Percentiles rank a stretch among this genome's conserved stretches.
Evolutionary conservation across 2,329 filamentous ascomycete genomes (phyloP).

Genomic region (Elsinoe perseae): DNA sequence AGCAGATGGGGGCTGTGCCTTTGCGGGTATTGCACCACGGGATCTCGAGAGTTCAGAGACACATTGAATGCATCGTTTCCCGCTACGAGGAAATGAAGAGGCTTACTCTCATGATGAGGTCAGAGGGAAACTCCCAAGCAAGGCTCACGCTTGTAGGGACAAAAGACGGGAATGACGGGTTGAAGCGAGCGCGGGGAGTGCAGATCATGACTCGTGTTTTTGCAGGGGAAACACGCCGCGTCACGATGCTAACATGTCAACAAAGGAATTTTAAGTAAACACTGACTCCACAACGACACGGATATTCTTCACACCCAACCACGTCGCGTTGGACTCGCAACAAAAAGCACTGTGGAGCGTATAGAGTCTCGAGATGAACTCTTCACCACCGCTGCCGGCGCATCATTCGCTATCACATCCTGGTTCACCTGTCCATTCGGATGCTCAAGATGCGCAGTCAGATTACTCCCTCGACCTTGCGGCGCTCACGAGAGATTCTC

Average conservation of each 20-base stretch:
- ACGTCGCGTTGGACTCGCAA: background rate
- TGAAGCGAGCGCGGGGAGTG: background rate
- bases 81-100: background rate
- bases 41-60: constrained; percentile 6
- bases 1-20: background rate
- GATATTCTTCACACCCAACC: background rate
- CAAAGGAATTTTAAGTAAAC: background rate
- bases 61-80: background rate
- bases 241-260: background rate
- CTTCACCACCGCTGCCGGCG: constrained; percentile 3
- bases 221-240: background rate
- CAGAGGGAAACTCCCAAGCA: background rate
- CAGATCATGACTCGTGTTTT: background rate
- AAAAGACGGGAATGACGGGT: background rate
- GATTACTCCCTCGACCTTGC: constrained; percentile 30
- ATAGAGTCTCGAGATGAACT: background rate
- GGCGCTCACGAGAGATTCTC: constrained; percentile 25
- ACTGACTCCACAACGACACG: background rate
- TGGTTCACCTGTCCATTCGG: background rate
- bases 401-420: constrained; percentile 3
- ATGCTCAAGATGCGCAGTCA: background rate
- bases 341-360: background rate
- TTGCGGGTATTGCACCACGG: background rate
- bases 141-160: background rate
- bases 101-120: constrained; percentile 10